Evolutionary conservation across 2,329 filamentous ascomycete species (phyloP).

Genomic region (Calonectria leucothoes): DNA sequence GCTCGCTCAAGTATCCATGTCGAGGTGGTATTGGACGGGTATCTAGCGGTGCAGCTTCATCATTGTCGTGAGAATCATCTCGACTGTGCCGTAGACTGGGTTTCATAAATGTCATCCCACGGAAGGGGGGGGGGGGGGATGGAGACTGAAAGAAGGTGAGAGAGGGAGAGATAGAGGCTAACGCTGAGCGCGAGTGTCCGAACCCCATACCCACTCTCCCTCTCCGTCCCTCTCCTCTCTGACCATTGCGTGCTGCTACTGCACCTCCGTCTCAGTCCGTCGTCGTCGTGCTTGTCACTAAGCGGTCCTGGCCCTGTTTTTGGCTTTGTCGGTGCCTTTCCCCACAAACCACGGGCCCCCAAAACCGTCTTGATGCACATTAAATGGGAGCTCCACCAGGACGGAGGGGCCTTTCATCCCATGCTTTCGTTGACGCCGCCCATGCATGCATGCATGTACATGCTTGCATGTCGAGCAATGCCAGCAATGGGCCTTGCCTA

Average conservation of each 20-base stretch:
- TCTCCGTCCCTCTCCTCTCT: no score
- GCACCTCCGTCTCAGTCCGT: background rate
- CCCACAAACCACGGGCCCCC: constrained; percentile 8
- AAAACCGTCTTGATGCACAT: background rate
- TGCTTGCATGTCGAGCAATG: background rate
- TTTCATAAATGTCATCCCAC: background rate
- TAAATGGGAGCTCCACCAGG: constrained; percentile 3
- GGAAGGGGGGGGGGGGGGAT: no score
- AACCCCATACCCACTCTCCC: constrained; percentile 7
- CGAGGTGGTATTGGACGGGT: background rate
- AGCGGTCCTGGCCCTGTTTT: background rate
- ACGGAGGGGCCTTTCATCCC: background rate
- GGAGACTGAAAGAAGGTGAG: no score
- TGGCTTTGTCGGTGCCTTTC: background rate
- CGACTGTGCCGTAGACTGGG: background rate
- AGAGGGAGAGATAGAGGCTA: background rate
- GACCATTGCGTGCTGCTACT: background rate
- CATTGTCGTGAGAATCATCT: constrained; percentile 1
- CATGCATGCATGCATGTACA: no score
- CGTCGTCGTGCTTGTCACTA: background rate
- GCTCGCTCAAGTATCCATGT: background rate
- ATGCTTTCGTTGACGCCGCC: background rate
- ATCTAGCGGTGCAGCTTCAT: background rate
- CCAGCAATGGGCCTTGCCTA: background rate
- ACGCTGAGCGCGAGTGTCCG: background rate